phyloP scores from a whole-genome alignment of 1,284 basidiomycete species.

The Pseudozyma flocculosa region DNA sequence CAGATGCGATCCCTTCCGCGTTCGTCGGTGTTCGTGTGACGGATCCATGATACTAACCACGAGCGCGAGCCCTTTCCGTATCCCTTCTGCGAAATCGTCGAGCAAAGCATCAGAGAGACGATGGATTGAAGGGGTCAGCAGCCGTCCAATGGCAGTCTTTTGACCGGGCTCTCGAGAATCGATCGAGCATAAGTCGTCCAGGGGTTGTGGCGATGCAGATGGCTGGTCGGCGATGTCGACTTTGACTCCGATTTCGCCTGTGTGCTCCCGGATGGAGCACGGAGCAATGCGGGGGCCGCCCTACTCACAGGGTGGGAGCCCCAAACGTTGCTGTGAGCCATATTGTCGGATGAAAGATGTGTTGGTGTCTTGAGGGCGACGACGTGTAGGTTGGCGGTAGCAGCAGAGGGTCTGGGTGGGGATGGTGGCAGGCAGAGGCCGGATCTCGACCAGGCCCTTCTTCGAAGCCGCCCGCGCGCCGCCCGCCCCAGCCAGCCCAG shows the following conservation, averaged over 20 bases:
- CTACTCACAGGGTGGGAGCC: conserved; percentile 49
- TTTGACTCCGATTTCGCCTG: too few species aligned
- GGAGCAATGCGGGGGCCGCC: too few species aligned
- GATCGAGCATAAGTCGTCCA: neutral
- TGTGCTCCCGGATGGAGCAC: too few species aligned
- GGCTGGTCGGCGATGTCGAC: conserved; percentile 3
- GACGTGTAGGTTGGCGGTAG: conserved; percentile 12
- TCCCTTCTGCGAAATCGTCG: conserved; percentile 18
- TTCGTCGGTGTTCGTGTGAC: too few species aligned
- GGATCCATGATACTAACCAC: conserved; percentile 41
- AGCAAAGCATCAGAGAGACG: neutral
- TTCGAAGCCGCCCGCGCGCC: too few species aligned
- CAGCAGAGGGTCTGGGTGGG: conserved; percentile 18
- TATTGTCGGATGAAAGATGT: conserved; percentile 43
- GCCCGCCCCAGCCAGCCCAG: too few species aligned
- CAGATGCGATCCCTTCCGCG: too few species aligned
- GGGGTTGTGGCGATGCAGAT: neutral
- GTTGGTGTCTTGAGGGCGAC: conserved; percentile 26
- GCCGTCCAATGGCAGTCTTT: neutral
- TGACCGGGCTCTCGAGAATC: too few species aligned
- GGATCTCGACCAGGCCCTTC: too few species aligned
- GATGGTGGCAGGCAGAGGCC: conserved; percentile 6
- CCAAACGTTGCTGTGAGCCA: conserved; percentile 56
- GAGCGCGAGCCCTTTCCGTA: conserved; percentile 55
- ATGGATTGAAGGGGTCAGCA: neutral